A percentile compares a stretch with the other conserved stretches of the same genome.
Conservation (phyloP, 179 eudicot genomes). For the Heliamphora pulchella region DNA sequence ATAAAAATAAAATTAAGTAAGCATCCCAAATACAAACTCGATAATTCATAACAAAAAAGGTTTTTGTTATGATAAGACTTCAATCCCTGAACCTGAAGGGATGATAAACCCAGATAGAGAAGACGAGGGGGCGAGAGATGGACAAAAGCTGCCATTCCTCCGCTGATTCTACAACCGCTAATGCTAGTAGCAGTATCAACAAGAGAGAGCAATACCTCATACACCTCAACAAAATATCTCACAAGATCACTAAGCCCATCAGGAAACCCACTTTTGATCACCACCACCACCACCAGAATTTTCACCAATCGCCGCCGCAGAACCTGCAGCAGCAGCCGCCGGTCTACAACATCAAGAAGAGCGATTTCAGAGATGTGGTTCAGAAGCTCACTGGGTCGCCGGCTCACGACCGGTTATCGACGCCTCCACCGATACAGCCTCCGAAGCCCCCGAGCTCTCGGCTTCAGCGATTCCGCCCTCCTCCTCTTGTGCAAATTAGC, state of each 20-base stretch:
- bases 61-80: too few species aligned
- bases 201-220: conserved; percentile 35
- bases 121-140: conserved; percentile 12
- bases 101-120: too few species aligned
- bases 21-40: too few species aligned
- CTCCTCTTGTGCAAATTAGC: conserved; percentile 54
- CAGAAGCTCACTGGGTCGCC: conserved; percentile 84
- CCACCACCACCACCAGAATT: conserved; percentile 12
- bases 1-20: too few species aligned
- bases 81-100: too few species aligned
- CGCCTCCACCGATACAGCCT: conserved; percentile 34
- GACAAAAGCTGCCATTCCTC: conserved; percentile 34
- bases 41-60: too few species aligned
- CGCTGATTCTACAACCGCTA: conserved; percentile 18
- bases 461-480: conserved; percentile 81
- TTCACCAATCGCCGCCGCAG: conserved; percentile 12
- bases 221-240: conserved; percentile 52
- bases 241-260: conserved; percentile 56
- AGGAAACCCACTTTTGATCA: conserved; percentile 18
- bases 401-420: conserved; percentile 40
- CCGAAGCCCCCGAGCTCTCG: conserved; percentile 64
- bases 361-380: conserved; percentile 81
- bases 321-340: conserved; percentile 56
- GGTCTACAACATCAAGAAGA: conserved; percentile 75
- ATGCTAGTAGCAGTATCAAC: background rate